Evolutionary conservation across 345 rosid genomes (phyloP), one percentile per base, ranked within the genome.

Genomic region (Raphanus sativus): DNA sequence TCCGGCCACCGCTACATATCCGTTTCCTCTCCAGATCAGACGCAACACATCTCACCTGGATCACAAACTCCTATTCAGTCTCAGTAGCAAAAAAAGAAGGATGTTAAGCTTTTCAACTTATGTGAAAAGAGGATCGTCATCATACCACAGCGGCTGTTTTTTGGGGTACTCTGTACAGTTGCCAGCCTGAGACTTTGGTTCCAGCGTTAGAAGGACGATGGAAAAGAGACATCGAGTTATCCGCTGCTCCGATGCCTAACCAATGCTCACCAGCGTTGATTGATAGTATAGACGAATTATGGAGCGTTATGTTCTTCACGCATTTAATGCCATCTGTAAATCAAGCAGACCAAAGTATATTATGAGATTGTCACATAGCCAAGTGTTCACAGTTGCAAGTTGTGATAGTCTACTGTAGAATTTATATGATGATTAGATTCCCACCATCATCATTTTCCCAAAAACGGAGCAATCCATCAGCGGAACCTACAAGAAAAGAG

Each of bases 1-100:
- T 93, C 5, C 99, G 96, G 74, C 98, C 99, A 26, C 99, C 97
- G 40, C 96, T 89, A 81, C 99, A 96, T 65, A 96, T 96, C 85
- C 99, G 87, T 83, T 96, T 96, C 89, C 99, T 88, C 81, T 96
- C 99, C 1, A 96, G 96, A 82, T 96, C 99, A 2, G 97, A 90
- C 65, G 96, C 88, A 52, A 90, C 89, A 62, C 99, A 93, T 77
- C 99, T 88, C 75, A 96, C 99, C 99, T 96, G 87, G 30, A 30
- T 24, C 75, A 62, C 52, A 68, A 61, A 68, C 62, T 25, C 9
- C 34, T 6, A 58, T 55, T 55, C 60, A 58, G 71, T 64, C 59
- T 60, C 29, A 34, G 11, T 30, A 25, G 25, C 10, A 67, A 25
- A 42, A n/a, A 5, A 59, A 28, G 21, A 25, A 2, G 25, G 6